Evolutionary conservation across 2,329 filamentous ascomycete genomes (phyloP).

Genomic region (Fusarium sp.): DNA sequence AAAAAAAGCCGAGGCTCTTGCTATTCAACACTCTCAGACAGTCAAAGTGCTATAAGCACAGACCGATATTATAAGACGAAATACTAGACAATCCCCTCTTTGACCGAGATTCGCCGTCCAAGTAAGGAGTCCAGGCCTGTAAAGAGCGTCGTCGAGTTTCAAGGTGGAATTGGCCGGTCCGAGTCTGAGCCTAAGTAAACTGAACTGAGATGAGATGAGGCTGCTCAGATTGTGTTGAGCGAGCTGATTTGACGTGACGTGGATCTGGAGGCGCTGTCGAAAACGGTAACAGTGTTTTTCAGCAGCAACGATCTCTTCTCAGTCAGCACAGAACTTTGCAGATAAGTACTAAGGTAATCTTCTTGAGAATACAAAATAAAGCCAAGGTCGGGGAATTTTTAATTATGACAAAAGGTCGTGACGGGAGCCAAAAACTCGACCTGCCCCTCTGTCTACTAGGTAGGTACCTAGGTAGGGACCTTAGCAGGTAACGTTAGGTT

Average conservation of each 20-base stretch:
- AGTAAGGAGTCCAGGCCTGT: conserved; percentile 4
- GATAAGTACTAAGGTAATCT: background rate
- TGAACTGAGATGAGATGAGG: conserved; percentile 23
- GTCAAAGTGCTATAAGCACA: conserved; percentile 21
- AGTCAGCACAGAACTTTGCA: background rate
- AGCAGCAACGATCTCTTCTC: background rate
- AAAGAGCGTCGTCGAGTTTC: conserved; percentile 16
- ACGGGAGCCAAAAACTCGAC: conserved; percentile 24
- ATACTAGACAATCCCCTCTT: background rate
- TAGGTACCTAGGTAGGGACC: background rate
- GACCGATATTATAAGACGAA: conserved; percentile 13
- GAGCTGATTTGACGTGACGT: conserved; percentile 29
- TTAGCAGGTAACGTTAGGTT: conserved; percentile 5
- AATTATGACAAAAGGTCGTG: conserved; percentile 31
- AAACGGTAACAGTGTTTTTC: conserved; percentile 14
- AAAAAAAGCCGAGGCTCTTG: conserved; percentile 38
- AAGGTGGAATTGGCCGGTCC: background rate
- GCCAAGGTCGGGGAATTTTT: conserved; percentile 9
- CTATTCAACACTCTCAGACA: conserved; percentile 1
- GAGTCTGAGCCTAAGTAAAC: background rate
- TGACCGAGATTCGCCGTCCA: conserved; percentile 1
- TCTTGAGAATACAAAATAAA: conserved; percentile 4
- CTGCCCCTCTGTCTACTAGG: conserved; percentile 21
- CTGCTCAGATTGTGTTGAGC: conserved; percentile 20
- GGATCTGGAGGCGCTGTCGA: conserved; percentile 25